These are phyloP conservation scores for Ascochyta pisi DNA, from an alignment of 2,329 filamentous ascomycete species.

Conservation along the genomic window DNA sequence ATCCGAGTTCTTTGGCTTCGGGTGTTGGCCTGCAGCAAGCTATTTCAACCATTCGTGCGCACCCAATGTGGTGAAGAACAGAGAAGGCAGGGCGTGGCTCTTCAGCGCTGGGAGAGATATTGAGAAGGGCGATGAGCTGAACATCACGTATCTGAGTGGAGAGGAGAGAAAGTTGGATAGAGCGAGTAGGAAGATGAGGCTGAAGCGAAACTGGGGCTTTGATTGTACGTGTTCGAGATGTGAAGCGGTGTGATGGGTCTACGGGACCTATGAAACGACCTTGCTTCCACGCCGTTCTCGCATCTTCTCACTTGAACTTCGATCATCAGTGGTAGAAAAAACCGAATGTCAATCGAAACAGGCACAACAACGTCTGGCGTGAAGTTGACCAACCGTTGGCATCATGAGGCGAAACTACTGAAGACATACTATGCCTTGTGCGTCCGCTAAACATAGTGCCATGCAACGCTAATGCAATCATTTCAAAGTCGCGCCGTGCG, in stretches of 20 bases:
- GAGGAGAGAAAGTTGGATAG: conserved; percentile 53
- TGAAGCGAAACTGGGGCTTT: conserved; percentile 56
- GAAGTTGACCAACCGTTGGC: too few relatives aligned
- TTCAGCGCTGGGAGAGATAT: conserved; percentile 50
- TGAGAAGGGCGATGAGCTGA: conserved; percentile 51
- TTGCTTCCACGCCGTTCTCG: too few relatives aligned
- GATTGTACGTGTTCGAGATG: conserved; percentile 53
- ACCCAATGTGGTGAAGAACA: conserved; percentile 53
- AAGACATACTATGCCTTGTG: not conserved
- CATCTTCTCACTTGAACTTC: too few relatives aligned
- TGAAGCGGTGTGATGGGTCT: conserved; percentile 15
- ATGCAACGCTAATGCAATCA: not conserved
- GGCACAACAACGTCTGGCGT: too few relatives aligned
- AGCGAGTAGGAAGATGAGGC: conserved; percentile 45
- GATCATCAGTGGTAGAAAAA: too few relatives aligned
- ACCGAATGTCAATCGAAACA: too few relatives aligned
- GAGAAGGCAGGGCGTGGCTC: conserved; percentile 51
- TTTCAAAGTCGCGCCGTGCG: conserved; percentile 27
- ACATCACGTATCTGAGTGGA: conserved; percentile 58
- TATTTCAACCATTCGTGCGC: conserved; percentile 59
- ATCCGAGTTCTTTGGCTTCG: conserved; percentile 58
- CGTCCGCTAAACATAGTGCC: not conserved
- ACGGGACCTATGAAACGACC: too few relatives aligned
- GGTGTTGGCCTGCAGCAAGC: conserved; percentile 54
- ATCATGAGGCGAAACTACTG: too few relatives aligned